Base-by-base conservation (phyloP, 208 protist species). In the Acanthamoeba lenticulata region DNA sequence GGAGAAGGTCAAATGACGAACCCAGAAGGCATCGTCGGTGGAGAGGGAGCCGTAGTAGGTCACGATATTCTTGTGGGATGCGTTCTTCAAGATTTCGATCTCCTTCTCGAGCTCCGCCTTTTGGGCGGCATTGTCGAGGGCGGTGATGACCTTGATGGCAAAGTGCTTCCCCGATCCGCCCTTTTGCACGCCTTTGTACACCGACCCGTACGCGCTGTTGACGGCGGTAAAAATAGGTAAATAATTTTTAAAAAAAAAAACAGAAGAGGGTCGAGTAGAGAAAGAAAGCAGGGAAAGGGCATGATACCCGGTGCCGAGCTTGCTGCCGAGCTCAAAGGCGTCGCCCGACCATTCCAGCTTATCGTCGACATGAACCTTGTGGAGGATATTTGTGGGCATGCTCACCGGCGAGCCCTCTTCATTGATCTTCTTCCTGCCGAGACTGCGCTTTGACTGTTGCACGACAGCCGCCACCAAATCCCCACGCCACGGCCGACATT, bases 21-120 rank as follows among this genome's bases (percentile, higher is more conserved):
- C 81, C 81, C 81, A 89, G 13, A 89, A 29, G 9, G 55, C 60
- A 44, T 89, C 60, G 6, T 89, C 49, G 9, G 81, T 62, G 45
- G 42, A 62, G 44, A 44, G 29, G 1, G 81, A 62, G 13, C 81
- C 81, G n/a, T 89, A 89, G 49, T 89, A 89, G 6, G 47, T 62
- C 81, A 89, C 81, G 42, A 89, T 44, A 29, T 89, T 52, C 17
- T 52, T 57, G 29, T 89, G 72, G 13, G 19, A 40, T 44, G n/a
- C 65, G 15, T 40, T 74, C 11, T 74, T 74, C 19, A 74, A 27
- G 6, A 74, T 74, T 11, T 74, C 65, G 65, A 74, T 74, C 27
- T 74, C 65, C 36, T 74, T 74, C 65, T 74, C 29, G 19, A 74
- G 65, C 1, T 74, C 65, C n/a, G 19, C 65, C 1, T 34, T 34